A percentile compares a stretch with the other conserved stretches of the same genome.
Evolutionary conservation across 1,284 basidiomycete species (phyloP).

Genomic region (Ceratobasidium sp.): DNA sequence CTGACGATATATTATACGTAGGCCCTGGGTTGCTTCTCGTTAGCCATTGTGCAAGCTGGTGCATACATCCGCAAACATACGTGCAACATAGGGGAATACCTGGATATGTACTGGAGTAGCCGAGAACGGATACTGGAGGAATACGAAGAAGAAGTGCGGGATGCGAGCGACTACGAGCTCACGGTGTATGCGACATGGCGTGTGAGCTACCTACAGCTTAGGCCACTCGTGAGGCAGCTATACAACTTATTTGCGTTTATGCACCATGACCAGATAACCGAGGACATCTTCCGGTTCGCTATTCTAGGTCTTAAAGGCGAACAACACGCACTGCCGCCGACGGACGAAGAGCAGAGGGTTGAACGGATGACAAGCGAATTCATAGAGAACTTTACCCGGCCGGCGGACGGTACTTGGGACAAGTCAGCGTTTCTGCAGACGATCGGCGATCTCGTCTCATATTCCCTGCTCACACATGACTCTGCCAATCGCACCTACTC

Average conservation of each 20-base stretch:
- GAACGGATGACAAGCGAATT: background rate
- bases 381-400: background rate
- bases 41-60: conserved; percentile 21
- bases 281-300: conserved; percentile 15
- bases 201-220: background rate
- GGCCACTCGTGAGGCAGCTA: conserved; percentile 1
- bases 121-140: background rate
- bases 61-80: conserved; percentile 17
- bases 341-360: background rate
- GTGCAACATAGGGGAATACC: background rate
- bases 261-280: conserved; percentile 15
- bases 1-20: background rate
- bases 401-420: background rate
- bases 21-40: background rate
- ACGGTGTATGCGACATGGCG: conserved; percentile 16
- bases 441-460: background rate
- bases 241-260: conserved; percentile 6
- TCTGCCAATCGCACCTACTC: background rate
- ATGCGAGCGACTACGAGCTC: background rate
- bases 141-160: background rate
- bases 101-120: background rate
- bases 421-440: background rate
- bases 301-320: background rate
- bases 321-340: background rate
- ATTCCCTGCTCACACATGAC: conserved; percentile 1